Evolutionary conservation across 805 yeast genomes (phyloP).

Genomic region (Yarrowia sp.): DNA sequence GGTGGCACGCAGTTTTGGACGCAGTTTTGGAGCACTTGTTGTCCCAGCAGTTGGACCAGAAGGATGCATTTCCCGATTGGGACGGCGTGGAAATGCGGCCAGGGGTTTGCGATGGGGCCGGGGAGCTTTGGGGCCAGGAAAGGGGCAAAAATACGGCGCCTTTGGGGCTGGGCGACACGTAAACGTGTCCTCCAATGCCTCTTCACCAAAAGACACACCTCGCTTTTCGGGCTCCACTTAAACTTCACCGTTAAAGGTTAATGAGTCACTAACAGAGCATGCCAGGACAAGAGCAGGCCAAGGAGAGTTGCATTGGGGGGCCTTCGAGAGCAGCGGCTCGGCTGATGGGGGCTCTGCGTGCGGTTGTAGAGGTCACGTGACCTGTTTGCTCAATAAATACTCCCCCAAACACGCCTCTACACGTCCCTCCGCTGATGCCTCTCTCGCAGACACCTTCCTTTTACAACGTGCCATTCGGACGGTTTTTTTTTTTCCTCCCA

Average conservation of each 20-base stretch:
- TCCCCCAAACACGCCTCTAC: neutral
- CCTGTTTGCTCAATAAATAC: neutral
- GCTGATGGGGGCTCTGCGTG: too few species aligned
- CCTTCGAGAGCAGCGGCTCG: too few species aligned
- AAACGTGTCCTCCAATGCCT: neutral
- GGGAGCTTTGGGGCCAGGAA: neutral
- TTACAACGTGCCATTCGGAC: neutral
- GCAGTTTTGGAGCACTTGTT: too few species aligned
- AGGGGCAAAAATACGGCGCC: neutral
- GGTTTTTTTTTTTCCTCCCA: neutral
- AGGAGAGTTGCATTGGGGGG: neutral
- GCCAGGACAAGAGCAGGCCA: neutral
- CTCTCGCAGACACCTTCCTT: conserved; percentile 23
- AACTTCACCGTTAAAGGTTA: conserved; percentile 13
- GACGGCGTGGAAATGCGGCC: neutral
- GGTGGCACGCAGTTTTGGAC: neutral
- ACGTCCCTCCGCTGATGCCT: neutral
- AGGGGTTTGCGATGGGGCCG: neutral
- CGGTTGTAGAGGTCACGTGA: too few species aligned
- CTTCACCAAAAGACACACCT: neutral
- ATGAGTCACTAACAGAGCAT: conserved; percentile 4
- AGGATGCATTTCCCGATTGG: conserved; percentile 22
- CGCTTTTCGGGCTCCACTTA: neutral
- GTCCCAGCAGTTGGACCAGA: too few species aligned
- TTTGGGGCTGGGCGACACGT: neutral